These are phyloP conservation scores for Crotalaria pallida DNA, from an alignment of 306 rosid species.

Conservation along the genomic window DNA sequence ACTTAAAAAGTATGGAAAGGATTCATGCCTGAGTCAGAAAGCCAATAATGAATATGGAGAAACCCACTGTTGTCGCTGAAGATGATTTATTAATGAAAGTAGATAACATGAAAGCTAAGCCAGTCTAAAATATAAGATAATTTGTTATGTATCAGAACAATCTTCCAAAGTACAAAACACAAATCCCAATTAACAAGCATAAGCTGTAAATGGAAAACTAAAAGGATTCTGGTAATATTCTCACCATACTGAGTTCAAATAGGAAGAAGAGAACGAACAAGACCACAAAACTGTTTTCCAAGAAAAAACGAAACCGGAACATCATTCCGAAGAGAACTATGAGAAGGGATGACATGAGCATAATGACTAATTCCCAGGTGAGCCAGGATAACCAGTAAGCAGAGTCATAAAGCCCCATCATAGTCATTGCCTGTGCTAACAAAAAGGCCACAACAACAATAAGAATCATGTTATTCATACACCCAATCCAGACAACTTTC, in stretches of 20 bases:
- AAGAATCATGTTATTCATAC: background rate
- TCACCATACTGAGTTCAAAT: slow-evolving; percentile 85
- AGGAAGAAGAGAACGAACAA: slow-evolving; percentile 72
- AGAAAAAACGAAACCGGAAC: slow-evolving; percentile 76
- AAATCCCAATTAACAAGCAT: background rate
- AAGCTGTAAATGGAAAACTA: background rate
- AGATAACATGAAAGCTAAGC: slow-evolving; percentile 80
- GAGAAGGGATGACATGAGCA: slow-evolving; percentile 64
- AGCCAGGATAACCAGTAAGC: slow-evolving; percentile 96
- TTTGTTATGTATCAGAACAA: background rate
- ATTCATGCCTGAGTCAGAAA: slow-evolving; percentile 72
- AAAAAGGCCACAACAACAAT: background rate
- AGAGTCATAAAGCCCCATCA: slow-evolving; percentile 91
- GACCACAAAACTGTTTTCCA: slow-evolving; percentile 56
- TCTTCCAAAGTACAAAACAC: background rate
- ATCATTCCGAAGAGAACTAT: slow-evolving; percentile 81
- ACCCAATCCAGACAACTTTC: no score
- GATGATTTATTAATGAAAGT: slow-evolving; percentile 77
- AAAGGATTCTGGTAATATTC: slow-evolving; percentile 13
- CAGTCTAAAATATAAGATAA: slow-evolving; percentile 45
- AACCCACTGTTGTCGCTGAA: slow-evolving; percentile 72
- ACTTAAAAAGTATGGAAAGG: slow-evolving; percentile 15
- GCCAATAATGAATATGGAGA: slow-evolving; percentile 61
- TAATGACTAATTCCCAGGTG: slow-evolving; percentile 67
- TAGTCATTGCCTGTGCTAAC: slow-evolving; percentile 64